phyloP scores from a whole-genome alignment of 2,329 filamentous ascomycete genomes.

The Phoma sp. region DNA sequence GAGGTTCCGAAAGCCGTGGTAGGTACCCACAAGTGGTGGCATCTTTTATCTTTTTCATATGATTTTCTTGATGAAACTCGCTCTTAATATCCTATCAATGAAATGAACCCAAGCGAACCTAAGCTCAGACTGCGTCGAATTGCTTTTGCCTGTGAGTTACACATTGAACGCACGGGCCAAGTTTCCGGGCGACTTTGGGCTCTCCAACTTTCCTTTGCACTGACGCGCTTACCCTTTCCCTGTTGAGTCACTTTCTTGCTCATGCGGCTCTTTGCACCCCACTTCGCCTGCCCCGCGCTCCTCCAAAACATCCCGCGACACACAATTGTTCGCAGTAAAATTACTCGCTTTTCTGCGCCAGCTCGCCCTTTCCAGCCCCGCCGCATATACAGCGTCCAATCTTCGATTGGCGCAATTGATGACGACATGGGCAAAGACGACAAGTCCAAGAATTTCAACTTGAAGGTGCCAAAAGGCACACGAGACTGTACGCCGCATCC shows the following conservation, averaged over 20 bases:
- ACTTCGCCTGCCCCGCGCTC: slow-evolving; percentile 42
- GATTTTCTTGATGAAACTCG: background rate
- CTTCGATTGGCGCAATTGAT: slow-evolving; percentile 22
- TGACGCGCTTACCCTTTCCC: slow-evolving; percentile 29
- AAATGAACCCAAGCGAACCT: background rate
- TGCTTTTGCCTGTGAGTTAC: background rate
- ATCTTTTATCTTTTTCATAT: background rate
- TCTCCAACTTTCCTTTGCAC: slow-evolving; percentile 13
- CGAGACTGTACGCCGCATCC: slow-evolving; percentile 74
- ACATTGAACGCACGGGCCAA: slow-evolving; percentile 12
- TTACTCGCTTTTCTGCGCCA: slow-evolving; percentile 15
- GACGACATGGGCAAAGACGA: slow-evolving; percentile 57
- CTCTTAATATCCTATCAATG: background rate
- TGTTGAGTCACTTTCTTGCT: slow-evolving; percentile 39
- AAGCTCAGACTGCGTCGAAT: background rate
- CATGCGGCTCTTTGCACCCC: slow-evolving; percentile 41
- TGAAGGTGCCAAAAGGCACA: slow-evolving; percentile 92
- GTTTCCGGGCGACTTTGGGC: slow-evolving; percentile 1
- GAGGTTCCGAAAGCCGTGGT: slow-evolving; percentile 67
- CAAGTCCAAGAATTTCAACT: slow-evolving; percentile 62
- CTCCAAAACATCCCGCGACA: slow-evolving; percentile 31
- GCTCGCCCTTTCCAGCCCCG: slow-evolving; percentile 19
- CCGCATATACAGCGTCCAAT: slow-evolving; percentile 27
- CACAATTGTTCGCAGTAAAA: slow-evolving; percentile 27
- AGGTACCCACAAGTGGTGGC: background rate